phyloP scores from a whole-genome alignment of 2,329 filamentous ascomycete species.

The Penicillium concentricum region DNA sequence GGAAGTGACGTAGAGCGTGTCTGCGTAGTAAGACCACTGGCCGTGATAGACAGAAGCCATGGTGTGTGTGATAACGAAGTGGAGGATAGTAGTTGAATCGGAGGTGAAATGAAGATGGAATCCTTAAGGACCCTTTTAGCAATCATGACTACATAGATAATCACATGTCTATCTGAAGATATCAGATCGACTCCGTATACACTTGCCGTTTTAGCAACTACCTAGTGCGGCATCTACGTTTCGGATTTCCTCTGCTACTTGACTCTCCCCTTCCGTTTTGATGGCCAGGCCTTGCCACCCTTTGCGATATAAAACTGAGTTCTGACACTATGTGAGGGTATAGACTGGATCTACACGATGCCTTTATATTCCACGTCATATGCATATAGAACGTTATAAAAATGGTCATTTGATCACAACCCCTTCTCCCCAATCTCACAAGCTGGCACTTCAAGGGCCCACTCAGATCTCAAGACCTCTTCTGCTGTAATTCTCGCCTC shows the following conservation, averaged over 20 bases:
- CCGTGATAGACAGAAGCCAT: conserved; percentile 33
- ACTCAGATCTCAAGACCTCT: conserved; percentile 6
- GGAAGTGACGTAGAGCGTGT: conserved; percentile 48
- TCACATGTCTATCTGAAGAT: not conserved
- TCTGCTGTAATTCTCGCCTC: conserved; percentile 1
- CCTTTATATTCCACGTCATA: no score
- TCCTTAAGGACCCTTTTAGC: no score
- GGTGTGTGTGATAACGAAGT: no score
- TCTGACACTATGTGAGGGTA: no score
- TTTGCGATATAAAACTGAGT: no score
- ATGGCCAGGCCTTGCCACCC: no score
- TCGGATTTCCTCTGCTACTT: no score
- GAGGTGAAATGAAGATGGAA: not conserved
- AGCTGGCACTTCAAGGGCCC: not conserved
- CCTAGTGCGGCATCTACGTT: not conserved
- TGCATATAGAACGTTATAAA: no score
- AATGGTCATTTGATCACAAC: no score
- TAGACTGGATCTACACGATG: no score
- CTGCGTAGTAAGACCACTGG: conserved; percentile 45
- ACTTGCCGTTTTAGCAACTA: not conserved
- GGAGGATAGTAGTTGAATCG: not conserved
- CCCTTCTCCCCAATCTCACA: conserved; percentile 5
- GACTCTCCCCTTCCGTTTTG: no score
- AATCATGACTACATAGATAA: not conserved
- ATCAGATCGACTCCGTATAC: not conserved